These are phyloP conservation scores for Candida gigantensis DNA, from an alignment of 1,139 yeast genomes.

Conservation along the genomic window DNA sequence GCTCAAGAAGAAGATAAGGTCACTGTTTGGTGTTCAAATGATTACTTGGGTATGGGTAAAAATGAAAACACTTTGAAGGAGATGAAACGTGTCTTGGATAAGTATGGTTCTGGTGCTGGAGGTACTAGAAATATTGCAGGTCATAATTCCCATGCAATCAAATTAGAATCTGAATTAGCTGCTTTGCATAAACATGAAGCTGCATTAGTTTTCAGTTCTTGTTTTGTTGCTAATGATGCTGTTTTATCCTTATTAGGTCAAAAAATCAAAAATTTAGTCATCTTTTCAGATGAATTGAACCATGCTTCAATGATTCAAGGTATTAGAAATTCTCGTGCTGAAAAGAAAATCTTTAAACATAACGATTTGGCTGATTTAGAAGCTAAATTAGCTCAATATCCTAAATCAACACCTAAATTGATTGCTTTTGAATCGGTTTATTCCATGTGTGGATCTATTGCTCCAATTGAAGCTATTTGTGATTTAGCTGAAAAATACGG, in stretches of 20 bases:
- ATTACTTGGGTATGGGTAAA: conserved; percentile 92
- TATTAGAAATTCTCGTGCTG: conserved; percentile 84
- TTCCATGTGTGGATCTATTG: conserved; percentile 97
- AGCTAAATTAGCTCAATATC: conserved; percentile 71
- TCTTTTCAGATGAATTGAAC: conserved; percentile 88
- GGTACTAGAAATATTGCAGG: conserved; percentile 99
- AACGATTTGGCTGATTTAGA: conserved; percentile 86
- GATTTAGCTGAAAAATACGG: conserved; percentile 97
- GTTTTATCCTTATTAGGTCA: conserved; percentile 91
- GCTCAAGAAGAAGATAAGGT: conserved; percentile 75
- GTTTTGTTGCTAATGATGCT: conserved; percentile 97
- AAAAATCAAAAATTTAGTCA: conserved; percentile 83
- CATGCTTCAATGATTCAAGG: conserved; percentile 99
- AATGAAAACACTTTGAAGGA: conserved; percentile 69
- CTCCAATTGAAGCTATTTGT: conserved; percentile 90
- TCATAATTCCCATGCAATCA: conserved; percentile 85
- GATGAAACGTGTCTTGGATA: conserved; percentile 80
- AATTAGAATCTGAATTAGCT: conserved; percentile 83
- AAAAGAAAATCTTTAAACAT: conserved; percentile 88
- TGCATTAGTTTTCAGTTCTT: conserved; percentile 90
- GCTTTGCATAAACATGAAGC: conserved; percentile 93
- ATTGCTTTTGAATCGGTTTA: conserved; percentile 97
- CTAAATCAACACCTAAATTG: conserved; percentile 82
- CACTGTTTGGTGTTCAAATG: conserved; percentile 98
- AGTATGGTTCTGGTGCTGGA: conserved; percentile 98